Base-by-base conservation (phyloP, 2,329 filamentous ascomycete genomes). In the Tolypocladium ovalisporum region DNA sequence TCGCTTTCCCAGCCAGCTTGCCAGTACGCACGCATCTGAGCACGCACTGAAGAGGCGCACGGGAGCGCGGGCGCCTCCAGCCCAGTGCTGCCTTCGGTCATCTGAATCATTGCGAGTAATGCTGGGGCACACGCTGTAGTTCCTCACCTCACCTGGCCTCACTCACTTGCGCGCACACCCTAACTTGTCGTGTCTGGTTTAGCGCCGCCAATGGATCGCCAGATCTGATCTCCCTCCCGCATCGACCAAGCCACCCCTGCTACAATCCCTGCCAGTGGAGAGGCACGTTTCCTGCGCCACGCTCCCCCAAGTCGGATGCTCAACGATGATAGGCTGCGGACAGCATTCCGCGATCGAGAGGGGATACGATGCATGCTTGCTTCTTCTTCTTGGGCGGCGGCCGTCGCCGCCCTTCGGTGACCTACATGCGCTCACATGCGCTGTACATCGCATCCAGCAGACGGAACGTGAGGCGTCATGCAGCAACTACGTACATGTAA, bases 141-240 rank as follows among this genome's bases (percentile, higher is more conserved):
- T 19, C 34, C 29, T 37, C 22, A 15, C 27, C 19, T 54, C 24
- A 19, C 35, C 39, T 34, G 35, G n/a, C 54, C 24, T 55, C 40
- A n/a, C 39, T 17, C n/a, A 29, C 29, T 3, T 55, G 19, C 32
- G n/a, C 54, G n/a, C 24, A 37, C 40, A 19, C 44, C 40, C 55
- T n/a, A 52, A 58, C 49, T 10, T n/a, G n/a, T n/a, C n/a, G n/a
- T n/a, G n/a, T n/a, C n/a, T 24, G 39, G 59, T 34, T 44, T 57
- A 53, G 55, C 52, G 53, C 34, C 35, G 19, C 51, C 35, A 22
- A n/a, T 53, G 56, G 55, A 61, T 61, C 58, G 56, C 55, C 55
- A 58, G 60, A 61, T 61, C 60, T 55, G 60, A 61, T 61, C 58
- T 56, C 58, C 56, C 27, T 57, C 56, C 53, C 47, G 49, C 53